These are phyloP conservation scores for Aureobasidium melanogenum DNA, from an alignment of 2,329 filamentous ascomycete species.

Conservation along the genomic window DNA sequence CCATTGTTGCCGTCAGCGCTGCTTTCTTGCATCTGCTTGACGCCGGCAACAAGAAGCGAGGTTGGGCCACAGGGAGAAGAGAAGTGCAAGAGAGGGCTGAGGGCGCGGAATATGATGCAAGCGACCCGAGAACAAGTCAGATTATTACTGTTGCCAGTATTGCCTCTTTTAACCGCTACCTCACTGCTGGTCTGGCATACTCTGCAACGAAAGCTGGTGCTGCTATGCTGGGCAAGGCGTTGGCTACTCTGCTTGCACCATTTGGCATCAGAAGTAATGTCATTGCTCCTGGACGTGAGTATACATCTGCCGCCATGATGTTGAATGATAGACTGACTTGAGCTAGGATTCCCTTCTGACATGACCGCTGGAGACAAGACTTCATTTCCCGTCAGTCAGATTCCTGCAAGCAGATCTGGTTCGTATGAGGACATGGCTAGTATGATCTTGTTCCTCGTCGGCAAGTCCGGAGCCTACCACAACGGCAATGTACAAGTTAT, in stretches of 20 bases:
- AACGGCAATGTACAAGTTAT: conserved; percentile 45
- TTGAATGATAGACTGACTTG: neutral
- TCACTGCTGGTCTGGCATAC: conserved; percentile 33
- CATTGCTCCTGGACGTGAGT: conserved; percentile 31
- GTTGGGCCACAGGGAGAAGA: conserved; percentile 28
- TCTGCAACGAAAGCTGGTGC: conserved; percentile 37
- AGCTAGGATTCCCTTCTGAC: conserved; percentile 31
- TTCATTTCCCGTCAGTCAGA: conserved; percentile 25
- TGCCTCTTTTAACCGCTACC: conserved; percentile 29
- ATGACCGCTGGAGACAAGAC: conserved; percentile 31
- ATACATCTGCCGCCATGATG: neutral
- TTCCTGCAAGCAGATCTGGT: conserved; percentile 29
- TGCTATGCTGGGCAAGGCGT: conserved; percentile 36
- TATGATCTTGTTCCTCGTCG: conserved; percentile 42
- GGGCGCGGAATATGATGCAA: conserved; percentile 19
- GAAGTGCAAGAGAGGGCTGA: conserved; percentile 17
- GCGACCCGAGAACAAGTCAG: conserved; percentile 34
- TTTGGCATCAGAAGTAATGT: conserved; percentile 40
- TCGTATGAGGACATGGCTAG: conserved; percentile 40
- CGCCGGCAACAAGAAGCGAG: conserved; percentile 34
- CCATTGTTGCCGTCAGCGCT: conserved; percentile 36
- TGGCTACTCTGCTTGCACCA: conserved; percentile 33
- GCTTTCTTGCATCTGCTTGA: conserved; percentile 38
- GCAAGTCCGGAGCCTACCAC: conserved; percentile 43
- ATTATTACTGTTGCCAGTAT: conserved; percentile 38